phyloP scores from a whole-genome alignment of 2,329 filamentous ascomycete genomes.

The Aspergillus quadrilineatus region DNA sequence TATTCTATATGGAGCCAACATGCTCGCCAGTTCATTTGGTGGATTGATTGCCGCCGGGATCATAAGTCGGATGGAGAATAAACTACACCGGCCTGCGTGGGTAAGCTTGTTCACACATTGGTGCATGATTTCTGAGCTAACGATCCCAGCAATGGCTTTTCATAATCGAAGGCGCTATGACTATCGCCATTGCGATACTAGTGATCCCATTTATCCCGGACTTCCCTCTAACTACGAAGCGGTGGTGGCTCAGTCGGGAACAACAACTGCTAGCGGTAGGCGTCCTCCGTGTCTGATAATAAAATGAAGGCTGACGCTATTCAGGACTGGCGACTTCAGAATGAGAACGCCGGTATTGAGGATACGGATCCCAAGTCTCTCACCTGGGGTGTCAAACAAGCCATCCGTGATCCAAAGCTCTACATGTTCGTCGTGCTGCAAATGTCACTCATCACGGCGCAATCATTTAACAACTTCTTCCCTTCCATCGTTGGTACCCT shows the following conservation, averaged over 20 bases:
- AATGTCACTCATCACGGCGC: constrained; percentile 3
- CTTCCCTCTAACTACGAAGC: background rate
- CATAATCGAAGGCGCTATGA: constrained; percentile 6
- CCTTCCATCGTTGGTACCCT: background rate
- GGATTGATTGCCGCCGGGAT: constrained; percentile 2
- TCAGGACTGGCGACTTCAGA: constrained; percentile 4
- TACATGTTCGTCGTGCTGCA: constrained; percentile 7
- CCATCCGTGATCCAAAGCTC: constrained; percentile 3
- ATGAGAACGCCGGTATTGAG: constrained; percentile 3
- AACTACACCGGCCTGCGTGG: background rate
- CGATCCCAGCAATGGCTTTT: constrained; percentile 1
- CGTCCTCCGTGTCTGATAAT: no score
- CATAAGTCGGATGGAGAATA: constrained; percentile 4
- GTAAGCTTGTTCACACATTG: background rate
- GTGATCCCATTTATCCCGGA: constrained; percentile 6
- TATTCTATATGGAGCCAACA: constrained; percentile 1
- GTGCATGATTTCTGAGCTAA: background rate
- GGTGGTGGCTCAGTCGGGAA: background rate
- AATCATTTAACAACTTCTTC: constrained; percentile 9
- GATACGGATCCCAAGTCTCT: constrained; percentile 3
- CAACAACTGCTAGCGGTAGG: background rate
- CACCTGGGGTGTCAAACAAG: constrained; percentile 3
- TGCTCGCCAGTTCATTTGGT: constrained; percentile 2
- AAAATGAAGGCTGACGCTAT: no score
- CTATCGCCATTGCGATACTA: background rate